Evolutionary conservation across 2,329 filamentous ascomycete species (phyloP).

Genomic region (Coniochaeta prunicola): DNA sequence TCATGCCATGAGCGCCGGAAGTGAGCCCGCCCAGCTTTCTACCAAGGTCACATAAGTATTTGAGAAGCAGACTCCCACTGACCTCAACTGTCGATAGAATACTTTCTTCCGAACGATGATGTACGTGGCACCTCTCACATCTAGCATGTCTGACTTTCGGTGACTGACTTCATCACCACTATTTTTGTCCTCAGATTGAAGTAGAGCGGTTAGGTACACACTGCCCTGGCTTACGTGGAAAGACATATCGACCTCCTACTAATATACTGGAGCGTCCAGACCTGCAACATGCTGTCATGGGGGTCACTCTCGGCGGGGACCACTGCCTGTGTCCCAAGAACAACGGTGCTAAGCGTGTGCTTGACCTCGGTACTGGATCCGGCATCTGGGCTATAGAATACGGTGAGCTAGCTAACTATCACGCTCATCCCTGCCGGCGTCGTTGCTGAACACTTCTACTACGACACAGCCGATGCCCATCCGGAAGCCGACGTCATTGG

Average conservation of each 20-base stretch:
- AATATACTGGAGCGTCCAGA: conserved; percentile 4
- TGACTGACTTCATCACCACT: background rate
- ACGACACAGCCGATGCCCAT: conserved; percentile 7
- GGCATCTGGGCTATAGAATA: conserved; percentile 15
- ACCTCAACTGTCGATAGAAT: background rate
- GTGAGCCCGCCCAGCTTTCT: conserved; percentile 3
- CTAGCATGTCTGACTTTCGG: background rate
- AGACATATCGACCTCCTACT: background rate
- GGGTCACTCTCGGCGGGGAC: conserved; percentile 9
- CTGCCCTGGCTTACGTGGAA: background rate
- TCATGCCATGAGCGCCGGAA: conserved; percentile 12
- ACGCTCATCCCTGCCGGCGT: background rate
- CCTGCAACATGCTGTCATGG: conserved; percentile 13
- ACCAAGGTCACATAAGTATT: background rate
- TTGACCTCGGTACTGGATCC: conserved; percentile 13
- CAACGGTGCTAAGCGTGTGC: conserved; percentile 10
- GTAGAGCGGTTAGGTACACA: conserved; percentile 1
- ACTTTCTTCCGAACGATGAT: conserved; percentile 7
- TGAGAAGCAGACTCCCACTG: background rate
- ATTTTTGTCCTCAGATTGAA: background rate
- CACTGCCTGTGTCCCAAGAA: conserved; percentile 9
- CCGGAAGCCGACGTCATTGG: conserved; percentile 12
- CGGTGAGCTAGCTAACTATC: conserved; percentile 3
- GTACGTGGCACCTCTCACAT: background rate
- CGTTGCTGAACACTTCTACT: background rate